Base-by-base conservation (phyloP, 306 rosid species). In the Oxytropis ochrocephala region DNA sequence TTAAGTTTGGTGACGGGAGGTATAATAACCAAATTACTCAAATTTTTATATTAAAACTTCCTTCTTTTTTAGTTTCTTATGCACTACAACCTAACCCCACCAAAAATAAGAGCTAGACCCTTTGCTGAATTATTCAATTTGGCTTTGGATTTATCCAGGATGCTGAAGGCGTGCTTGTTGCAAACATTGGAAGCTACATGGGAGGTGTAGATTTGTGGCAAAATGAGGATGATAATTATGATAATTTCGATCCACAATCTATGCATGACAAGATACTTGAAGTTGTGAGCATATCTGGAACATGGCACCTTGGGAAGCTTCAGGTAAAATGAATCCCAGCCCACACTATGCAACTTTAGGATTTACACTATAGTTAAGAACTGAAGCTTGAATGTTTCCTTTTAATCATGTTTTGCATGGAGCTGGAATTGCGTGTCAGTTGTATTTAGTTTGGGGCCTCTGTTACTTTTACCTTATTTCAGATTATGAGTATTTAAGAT, bases 201-300 rank as follows among this genome's bases (percentile, higher is more conserved):
- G 99, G 99, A 42, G 99, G 99, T 64, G 99, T 95, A 69, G 99
- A 95, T 82, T 82, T 95, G 81, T 95, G 99, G 99, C 95, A 91
- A 80, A 95, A 95, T 72, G 99, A 95, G 79, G 97, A 95, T 60
- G 99, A 95, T 30, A 84, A 48, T 69, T 95, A 77, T 81, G 99
- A 95, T 72, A 87, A 87, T 89, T 91, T 95, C 79, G 92, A 91
- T 70, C 96, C 96, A 1, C 99, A 95, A 64, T 95, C 97, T 13
- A 95, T 95, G 99, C 97, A 95, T 79, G 99, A 95, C 84, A 95
- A 89, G 86, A 16, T 89, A 59, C 95, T 95, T 10, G 99, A 95
- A 82, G 97, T 95, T 72, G 99, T 95, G 75, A 86, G 95, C 87
- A 95, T 95, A 78, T 95, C 99, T 73, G 99, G 99, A 58, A 91